Conservation (phyloP, 306 rosid species). For the Acacia acuminata region DNA sequence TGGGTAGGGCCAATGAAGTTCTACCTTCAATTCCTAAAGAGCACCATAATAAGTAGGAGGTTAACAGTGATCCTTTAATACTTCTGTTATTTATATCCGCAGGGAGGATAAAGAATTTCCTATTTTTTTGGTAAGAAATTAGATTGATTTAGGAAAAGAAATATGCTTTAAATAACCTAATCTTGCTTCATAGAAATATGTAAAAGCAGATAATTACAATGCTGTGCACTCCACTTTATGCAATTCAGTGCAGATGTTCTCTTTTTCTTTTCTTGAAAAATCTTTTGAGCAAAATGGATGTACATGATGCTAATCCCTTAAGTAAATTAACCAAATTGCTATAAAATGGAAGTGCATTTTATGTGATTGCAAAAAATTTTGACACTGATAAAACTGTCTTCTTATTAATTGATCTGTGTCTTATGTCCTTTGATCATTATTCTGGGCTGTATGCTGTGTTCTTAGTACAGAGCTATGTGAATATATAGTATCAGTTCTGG, state of each 20-base stretch:
- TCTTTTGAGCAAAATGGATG: not conserved
- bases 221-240: not conserved
- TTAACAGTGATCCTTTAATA: not conserved
- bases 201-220: not conserved
- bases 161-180: not conserved
- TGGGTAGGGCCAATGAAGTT: slow-evolving; percentile 83
- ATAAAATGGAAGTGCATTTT: not conserved
- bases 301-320: slow-evolving; percentile 8
- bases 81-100: not conserved
- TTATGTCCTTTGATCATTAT: not conserved
- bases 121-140: not conserved
- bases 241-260: not conserved
- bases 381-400: not conserved
- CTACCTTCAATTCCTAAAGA: slow-evolving; percentile 94
- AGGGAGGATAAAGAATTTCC: not conserved
- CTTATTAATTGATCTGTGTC: not conserved
- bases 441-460: slow-evolving; percentile 7
- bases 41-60: slow-evolving; percentile 43
- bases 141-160: not conserved
- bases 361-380: slow-evolving; percentile 6
- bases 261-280: not conserved
- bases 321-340: slow-evolving; percentile 14
- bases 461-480: not conserved
- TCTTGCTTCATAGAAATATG: not conserved
- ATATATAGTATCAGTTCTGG: not conserved